Base-by-base conservation (phyloP, 2,329 filamentous ascomycete genomes). In the Aspergillus aculeatus region DNA sequence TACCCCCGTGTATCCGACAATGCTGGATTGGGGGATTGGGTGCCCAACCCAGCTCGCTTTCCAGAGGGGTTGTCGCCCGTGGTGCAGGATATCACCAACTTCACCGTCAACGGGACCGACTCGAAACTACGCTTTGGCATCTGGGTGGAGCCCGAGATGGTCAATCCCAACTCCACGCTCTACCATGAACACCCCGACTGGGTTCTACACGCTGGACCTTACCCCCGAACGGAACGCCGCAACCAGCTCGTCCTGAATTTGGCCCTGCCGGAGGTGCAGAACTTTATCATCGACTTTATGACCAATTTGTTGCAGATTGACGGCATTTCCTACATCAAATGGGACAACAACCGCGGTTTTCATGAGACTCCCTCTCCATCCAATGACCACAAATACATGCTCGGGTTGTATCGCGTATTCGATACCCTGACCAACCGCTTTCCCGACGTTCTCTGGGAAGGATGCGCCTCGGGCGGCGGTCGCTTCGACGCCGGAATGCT, bases 111-210 rank as follows among this genome's bases (percentile, higher is more conserved):
- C 2, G 81, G 83, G 31, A 77, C 81, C 0, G 77, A 79, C 0
- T 74, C 77, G 0, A 77, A 81, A 2, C 70, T 89, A 50, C 77
- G 81, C 12, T 89, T 89, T 63, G 86, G 86, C 16, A 78, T 89
- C 3, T 89, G 86, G 86, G 79, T 89, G 2, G 87, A 89, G 68
- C 86, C 86, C 0, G 86, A 89, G 65, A 89, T 89, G 87, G 82
- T 88, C 53, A 87, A 85, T 58, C 82, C 83, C 1, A 83, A 85
- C 56, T 88, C 86, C 0, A 81, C 77, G 2, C 76, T 89, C 2
- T 89, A 89, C 68, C 71, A 80, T 0, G 74, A 84, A 49, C 86
- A 89, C 63, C 86, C 86, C 0, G 85, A 89, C 57, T 89, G 86
- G 86, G 84, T 79, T 3, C 66, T 89, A 55, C 82, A 86, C 57